Base-by-base conservation (phyloP, 495 filamentous ascomycete species). In the Penicillium cataractarum region DNA sequence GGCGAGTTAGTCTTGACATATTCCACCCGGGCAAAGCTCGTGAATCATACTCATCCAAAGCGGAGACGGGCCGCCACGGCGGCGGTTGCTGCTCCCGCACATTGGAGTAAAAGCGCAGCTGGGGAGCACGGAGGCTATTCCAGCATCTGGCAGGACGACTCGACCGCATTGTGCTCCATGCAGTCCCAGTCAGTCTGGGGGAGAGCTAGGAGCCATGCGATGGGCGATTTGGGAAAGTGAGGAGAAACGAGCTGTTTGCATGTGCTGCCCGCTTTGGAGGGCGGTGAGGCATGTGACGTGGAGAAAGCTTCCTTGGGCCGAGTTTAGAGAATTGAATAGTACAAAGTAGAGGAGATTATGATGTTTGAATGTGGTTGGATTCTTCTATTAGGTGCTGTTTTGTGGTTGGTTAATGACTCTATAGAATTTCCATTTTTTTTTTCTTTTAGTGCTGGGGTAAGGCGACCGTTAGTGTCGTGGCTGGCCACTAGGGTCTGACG, bases 1-100 rank as follows among this genome's bases (percentile, higher is more conserved):
- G 27, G 6, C 17, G 21, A 15, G 46, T 40, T 24, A 27, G 48
- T 59, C 32, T n/a, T 29, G 8, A 33, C 24, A 19, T 31, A 39
- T 51, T 37, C 33, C 6, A 21, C 15, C n/a, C 15, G 31, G 51
- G 50, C 15, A 37, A 31, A 53, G 48, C 49, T 62, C 35, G 40
- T 49, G 65, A 63, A 54, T 58, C 60, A 63, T 86, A 95, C 92
- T 97, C 91, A 80, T 97, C 93, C 56, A 97, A 76, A n/a, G 90
- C 87, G 37, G 87, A 86, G 26, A 89, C 89, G 19, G 91, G 90
- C 54, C 92, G 83, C 92, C 92, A 96, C 75, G 88, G 87, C 10
- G 90, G 84, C 27, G 82, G 72, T 31, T 81, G 78, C n/a, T 54
- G 51, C 31, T 54, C n/a, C 51, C 19, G 51, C 21, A 65, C 57